Conservation (phyloP, 768 basidiomycete species). For the Hericium erinaceus region DNA sequence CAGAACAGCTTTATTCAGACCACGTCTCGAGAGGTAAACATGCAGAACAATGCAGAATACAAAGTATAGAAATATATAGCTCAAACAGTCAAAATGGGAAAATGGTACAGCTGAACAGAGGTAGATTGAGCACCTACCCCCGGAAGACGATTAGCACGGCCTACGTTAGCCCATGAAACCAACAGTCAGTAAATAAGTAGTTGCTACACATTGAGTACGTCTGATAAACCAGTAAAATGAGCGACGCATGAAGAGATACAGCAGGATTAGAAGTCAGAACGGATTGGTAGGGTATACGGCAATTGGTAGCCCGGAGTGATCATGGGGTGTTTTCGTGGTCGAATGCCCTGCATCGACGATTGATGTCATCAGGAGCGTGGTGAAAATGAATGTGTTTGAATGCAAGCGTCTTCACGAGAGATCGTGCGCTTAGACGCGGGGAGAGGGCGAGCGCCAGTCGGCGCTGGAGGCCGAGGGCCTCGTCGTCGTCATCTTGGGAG, state of each 20-base stretch:
- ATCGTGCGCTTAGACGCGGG: constrained; percentile 31
- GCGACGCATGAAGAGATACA: constrained; percentile 9
- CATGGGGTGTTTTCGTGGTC: constrained; percentile 10
- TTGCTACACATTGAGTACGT: constrained; percentile 13
- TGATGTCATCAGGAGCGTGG: constrained; percentile 2
- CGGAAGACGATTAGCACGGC: constrained; percentile 7
- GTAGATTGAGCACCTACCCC: background rate
- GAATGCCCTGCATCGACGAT: background rate
- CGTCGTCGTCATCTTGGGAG: constrained; percentile 2
- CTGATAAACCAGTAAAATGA: constrained; percentile 2
- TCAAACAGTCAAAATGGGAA: background rate
- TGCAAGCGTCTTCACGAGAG: background rate
- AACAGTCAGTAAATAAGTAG: background rate
- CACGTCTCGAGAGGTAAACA: constrained; percentile 6
- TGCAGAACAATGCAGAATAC: background rate
- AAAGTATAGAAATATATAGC: background rate
- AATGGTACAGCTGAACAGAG: background rate
- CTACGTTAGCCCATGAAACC: constrained; percentile 3
- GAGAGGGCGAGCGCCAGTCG: constrained; percentile 45
- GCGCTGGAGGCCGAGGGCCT: background rate
- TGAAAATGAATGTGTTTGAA: background rate
- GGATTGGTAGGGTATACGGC: constrained; percentile 16
- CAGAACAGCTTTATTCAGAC: constrained; percentile 20
- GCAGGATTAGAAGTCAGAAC: constrained; percentile 15
- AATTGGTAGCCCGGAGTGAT: constrained; percentile 5